Base-by-base conservation (phyloP, 169 alveolate species). In the Cryptosporidium ubiquitum region DNA sequence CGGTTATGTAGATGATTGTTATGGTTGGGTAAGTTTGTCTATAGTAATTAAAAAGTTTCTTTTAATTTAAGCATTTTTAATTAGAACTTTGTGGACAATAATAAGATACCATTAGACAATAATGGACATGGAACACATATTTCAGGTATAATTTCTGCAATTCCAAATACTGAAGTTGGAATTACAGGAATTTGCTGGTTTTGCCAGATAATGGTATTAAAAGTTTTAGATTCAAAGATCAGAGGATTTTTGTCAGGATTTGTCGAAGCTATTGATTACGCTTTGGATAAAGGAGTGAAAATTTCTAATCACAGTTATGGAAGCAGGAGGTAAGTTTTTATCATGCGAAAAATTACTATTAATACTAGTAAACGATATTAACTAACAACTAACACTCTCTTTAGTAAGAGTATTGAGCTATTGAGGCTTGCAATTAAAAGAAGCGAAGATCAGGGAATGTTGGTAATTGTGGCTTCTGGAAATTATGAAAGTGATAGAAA, bases 41-140 rank as follows among this genome's bases (percentile, higher is more conserved):
- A 6, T 18, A 0, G 23, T 60, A 10, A 31, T 2, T 31, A 33
- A 6, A 66, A 1, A 10, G n/a, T 14, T 66, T 20, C 12, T 10
- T 66, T 16, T 66, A 39, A n/a, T 66, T 18, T 3, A 33, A 20
- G n/a, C 20, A 4, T 26, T 5, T 12, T 3, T 9, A 9, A 9
- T 35, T 91, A 93, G 94, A 93, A 93, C 37, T 93, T 93, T 23
- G 94, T 93, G 14, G 79, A 86, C 23, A 86, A 92, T 26, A 85
- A 79, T 39, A 92, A 92, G n/a, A 93, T 92, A 60, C 95, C 96
- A 12, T 33, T 84, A 85, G 97, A 95, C 58, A 91, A 85, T 69
- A 93, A 91, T 74, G 94, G 94, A 16, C 95, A 93, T 69, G 95
- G 95, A 12, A 93, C 95, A 1, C 93, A 92, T 37, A 74, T 93